phyloP scores from a whole-genome alignment of 352 stramenopile genomes.

The Phytophthora pisi region DNA sequence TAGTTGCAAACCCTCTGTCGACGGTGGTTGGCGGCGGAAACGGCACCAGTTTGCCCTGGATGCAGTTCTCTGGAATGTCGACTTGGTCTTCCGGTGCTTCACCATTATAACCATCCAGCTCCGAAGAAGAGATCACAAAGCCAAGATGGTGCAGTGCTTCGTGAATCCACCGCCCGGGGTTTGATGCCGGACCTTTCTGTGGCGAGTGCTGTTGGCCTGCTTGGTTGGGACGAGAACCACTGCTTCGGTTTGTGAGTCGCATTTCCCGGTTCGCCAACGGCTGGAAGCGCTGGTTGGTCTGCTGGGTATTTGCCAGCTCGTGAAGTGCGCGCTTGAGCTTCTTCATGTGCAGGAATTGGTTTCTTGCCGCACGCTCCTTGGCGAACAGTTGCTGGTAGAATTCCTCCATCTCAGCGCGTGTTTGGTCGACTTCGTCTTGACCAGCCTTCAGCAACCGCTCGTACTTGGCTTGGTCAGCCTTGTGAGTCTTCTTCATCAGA shows the following conservation, averaged over 20 bases:
- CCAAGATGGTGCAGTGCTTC: conserved; percentile 49
- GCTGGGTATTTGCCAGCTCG: conserved; percentile 51
- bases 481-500: conserved; percentile 67
- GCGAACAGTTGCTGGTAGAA: conserved; percentile 56
- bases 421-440: conserved; percentile 55
- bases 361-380: conserved; percentile 67
- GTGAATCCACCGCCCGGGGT: conserved; percentile 36
- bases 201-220: conserved; percentile 5
- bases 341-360: conserved; percentile 76
- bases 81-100: conserved; percentile 18
- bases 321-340: conserved; percentile 72
- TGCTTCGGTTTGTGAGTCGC: conserved; percentile 30
- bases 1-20: not conserved
- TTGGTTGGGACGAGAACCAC: conserved; percentile 2
- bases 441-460: conserved; percentile 47
- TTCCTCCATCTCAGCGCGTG: conserved; percentile 46
- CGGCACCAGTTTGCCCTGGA: conserved; percentile 46
- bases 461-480: conserved; percentile 55
- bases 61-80: conserved; percentile 32
- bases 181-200: conserved; percentile 13
- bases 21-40: conserved; percentile 25
- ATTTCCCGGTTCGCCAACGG: conserved; percentile 43
- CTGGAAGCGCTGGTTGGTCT: conserved; percentile 66
- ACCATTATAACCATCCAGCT: not conserved
- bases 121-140: conserved; percentile 37